Percentiles rank a stretch among this genome's conserved stretches.
Evolutionary conservation across 164 flowering plant species (phyloP).

Genomic region (Buxus sempervirens): DNA sequence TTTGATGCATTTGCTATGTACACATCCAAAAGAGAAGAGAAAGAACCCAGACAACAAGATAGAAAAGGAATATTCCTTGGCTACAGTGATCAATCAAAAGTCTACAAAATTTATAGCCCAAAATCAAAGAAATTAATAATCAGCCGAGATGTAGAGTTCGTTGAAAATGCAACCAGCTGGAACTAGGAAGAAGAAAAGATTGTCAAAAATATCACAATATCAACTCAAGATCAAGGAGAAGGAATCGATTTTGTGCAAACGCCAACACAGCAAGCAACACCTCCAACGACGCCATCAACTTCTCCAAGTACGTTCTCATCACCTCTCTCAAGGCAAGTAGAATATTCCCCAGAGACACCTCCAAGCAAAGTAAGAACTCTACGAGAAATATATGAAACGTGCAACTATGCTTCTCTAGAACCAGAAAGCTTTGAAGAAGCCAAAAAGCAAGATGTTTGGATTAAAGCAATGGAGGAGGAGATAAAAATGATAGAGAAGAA

Average conservation of each 20-base stretch:
- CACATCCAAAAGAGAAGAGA: neutral
- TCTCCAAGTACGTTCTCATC: no score
- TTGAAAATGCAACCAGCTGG: neutral
- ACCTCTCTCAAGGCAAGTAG: no score
- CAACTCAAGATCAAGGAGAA: neutral
- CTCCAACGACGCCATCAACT: no score
- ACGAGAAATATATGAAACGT: neutral
- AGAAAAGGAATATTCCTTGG: constrained; percentile 12
- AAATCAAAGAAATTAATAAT: neutral
- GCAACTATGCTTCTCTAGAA: neutral
- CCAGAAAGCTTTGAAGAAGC: constrained; percentile 1
- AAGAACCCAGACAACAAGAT: constrained; percentile 11
- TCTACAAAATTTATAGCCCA: neutral
- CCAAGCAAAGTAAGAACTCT: no score
- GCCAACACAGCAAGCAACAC: no score
- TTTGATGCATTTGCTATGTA: constrained; percentile 9
- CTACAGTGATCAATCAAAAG: constrained; percentile 11
- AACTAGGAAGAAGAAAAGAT: neutral
- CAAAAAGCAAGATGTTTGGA: neutral
- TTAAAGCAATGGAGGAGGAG: constrained; percentile 12
- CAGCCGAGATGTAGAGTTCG: neutral
- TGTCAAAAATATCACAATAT: neutral
- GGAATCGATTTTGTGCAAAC: neutral
- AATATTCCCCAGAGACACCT: no score
- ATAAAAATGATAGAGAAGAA: constrained; percentile 10